Base-by-base conservation (phyloP, 169 alveolate species). In the Babesia divergens region DNA sequence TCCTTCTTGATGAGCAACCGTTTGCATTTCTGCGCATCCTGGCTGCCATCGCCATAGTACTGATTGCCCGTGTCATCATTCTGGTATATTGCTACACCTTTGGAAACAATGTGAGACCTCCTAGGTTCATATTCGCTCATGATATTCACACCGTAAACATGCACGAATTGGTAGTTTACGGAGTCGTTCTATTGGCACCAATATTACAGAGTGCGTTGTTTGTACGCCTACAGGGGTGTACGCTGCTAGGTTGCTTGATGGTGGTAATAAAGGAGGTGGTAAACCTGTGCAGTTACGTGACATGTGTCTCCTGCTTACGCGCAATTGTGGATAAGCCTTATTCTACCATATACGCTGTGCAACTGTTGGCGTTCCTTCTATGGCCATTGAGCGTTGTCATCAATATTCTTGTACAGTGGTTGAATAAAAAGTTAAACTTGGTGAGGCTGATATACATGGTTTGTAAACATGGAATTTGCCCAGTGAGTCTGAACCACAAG, bases 401-500 rank as follows among this genome's bases (percentile, higher is more conserved):
- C 35, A 22, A 28, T n/a, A 16, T 67, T 6, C 0, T 35, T 24
- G 24, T 42, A 9, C 37, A 20, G 46, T 42, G 31, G 16, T 8
- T 22, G 14, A 1, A 14, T 6, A 11, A 16, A 5, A 64, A 40
- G 49, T 26, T 64, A 6, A 37, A 37, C 29, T 11, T 24, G 34
- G 43, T 62, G 46, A 50, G 67, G 13, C 47, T 58, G 46, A 50
- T 62, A 20, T 64, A 43, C 40, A 16, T 74, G 28, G 20, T 65
- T n/a, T 49, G 72, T 60, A 77, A 77, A 76, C 46, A 55, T 56
- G 29, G 72, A 13, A 38, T 54, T n/a, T 67, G 71, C 22, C 82
- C 82, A 16, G 62, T 77, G 18, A 40, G 71, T 40, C 58, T 68
- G 3, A 65, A 77, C 37, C 44, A 60, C 62, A 46, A 28, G 50